Conservation (phyloP, 169 alveolate genomes). For the Toxoplasma gondii region DNA sequence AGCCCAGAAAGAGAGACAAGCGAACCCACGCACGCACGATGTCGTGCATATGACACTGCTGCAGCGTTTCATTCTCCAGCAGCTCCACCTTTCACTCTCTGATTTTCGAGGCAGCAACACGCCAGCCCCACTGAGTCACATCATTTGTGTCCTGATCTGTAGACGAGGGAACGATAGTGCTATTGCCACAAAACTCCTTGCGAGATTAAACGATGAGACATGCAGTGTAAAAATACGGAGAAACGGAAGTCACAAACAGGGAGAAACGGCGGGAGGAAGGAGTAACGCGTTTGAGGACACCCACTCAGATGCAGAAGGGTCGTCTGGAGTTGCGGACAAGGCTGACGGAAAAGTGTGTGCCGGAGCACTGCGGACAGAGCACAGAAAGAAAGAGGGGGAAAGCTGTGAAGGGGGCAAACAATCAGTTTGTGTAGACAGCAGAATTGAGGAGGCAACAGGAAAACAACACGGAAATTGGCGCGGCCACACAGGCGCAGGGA, state of each 20-base stretch:
- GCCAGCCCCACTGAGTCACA: neutral
- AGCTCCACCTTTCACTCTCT: neutral
- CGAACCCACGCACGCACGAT: neutral
- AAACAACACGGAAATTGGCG: neutral
- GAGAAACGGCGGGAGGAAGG: neutral
- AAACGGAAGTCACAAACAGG: neutral
- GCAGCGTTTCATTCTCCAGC: neutral
- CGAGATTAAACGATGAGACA: neutral
- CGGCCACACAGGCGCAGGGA: neutral
- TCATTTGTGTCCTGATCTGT: conserved; percentile 1
- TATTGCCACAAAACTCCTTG: neutral
- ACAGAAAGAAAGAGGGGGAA: neutral
- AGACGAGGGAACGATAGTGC: conserved; percentile 13
- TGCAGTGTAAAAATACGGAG: neutral
- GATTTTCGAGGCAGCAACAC: neutral
- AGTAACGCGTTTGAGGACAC: neutral
- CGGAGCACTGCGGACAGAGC: too few species aligned
- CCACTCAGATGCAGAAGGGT: too few species aligned
- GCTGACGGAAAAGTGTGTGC: too few species aligned
- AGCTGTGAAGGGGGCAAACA: neutral
- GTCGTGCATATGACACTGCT: neutral
- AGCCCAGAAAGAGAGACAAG: neutral
- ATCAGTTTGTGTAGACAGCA: neutral
- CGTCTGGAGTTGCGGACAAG: too few species aligned
- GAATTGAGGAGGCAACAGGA: too few species aligned